These are phyloP conservation scores for Tilletia walkeri DNA, from an alignment of 1,284 basidiomycete genomes.

Conservation along the genomic window DNA sequence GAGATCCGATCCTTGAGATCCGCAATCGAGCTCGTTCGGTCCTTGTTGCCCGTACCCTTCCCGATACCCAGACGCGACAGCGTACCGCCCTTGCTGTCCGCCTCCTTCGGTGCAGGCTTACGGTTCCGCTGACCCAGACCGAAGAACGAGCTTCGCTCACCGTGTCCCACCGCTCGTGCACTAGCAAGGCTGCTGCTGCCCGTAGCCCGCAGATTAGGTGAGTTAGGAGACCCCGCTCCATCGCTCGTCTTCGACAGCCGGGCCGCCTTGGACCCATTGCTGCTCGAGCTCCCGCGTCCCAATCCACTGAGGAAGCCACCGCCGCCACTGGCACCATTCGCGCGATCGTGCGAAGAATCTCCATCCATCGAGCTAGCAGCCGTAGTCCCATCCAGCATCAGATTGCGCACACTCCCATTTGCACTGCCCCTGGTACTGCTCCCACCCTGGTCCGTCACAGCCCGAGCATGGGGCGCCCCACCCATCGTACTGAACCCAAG, in stretches of 20 bases:
- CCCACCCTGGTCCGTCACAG: not conserved
- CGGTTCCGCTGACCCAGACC: constrained; percentile 36
- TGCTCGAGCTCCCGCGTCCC: not conserved
- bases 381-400: constrained; percentile 8
- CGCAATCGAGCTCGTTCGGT: constrained; percentile 25
- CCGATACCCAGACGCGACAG: constrained; percentile 40
- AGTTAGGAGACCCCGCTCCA: not conserved
- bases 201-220: not conserved
- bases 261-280: not conserved
- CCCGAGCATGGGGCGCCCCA: not conserved
- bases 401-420: constrained; percentile 1
- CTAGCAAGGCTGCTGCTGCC: constrained; percentile 17
- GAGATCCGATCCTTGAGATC: constrained; percentile 52
- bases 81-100: constrained; percentile 31
- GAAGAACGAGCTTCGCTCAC: constrained; percentile 46
- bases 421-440: not conserved
- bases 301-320: constrained; percentile 4
- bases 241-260: constrained; percentile 7
- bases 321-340: not conserved
- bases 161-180: constrained; percentile 24
- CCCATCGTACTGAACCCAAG: not conserved
- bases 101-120: constrained; percentile 35
- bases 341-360: not conserved
- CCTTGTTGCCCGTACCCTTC: constrained; percentile 9
- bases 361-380: not conserved